A percentile compares a stretch with the other conserved stretches of the same genome.
Evolutionary conservation across 768 basidiomycete species (phyloP).

Genomic region (Postia placenta): DNA sequence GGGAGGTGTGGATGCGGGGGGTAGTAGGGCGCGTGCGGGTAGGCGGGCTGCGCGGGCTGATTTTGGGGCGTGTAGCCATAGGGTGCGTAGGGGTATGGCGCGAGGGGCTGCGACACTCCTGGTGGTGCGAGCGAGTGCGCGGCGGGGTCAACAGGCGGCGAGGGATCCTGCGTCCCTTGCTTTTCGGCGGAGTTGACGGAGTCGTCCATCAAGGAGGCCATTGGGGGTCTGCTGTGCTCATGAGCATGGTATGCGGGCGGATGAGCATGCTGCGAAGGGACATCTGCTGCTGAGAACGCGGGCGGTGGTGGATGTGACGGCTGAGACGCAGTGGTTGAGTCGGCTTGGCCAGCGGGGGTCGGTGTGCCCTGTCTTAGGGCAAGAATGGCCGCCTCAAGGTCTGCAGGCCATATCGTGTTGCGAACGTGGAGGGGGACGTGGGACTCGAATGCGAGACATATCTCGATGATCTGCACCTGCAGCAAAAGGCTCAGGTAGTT

Average conservation of each 20-base stretch:
- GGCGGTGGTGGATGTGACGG: conserved; percentile 10
- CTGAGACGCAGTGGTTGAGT: conserved; percentile 11
- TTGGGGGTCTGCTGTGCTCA: conserved; percentile 14
- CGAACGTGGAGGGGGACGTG: conserved; percentile 62
- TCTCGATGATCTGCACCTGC: conserved; percentile 69
- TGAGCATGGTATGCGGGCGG: conserved; percentile 6
- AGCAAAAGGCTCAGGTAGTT: conserved; percentile 65
- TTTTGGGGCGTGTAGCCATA: conserved; percentile 39
- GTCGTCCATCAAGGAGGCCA: conserved; percentile 17
- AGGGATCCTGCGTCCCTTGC: not conserved
- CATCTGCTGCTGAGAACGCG: conserved; percentile 3
- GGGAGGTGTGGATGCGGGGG: no score
- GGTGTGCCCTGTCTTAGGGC: conserved; percentile 31
- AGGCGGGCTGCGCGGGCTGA: conserved; percentile 38
- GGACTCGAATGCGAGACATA: conserved; percentile 66
- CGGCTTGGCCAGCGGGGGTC: no score
- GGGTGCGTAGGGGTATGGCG: conserved; percentile 45
- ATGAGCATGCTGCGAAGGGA: conserved; percentile 18
- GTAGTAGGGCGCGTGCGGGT: conserved; percentile 68
- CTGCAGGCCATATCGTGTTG: conserved; percentile 65
- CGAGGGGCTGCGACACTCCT: conserved; percentile 14
- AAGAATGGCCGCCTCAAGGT: conserved; percentile 60
- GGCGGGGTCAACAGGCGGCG: not conserved
- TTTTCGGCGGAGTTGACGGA: not conserved
- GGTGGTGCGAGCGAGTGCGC: not conserved